Evolutionary conservation across 1,139 yeast species (phyloP), one percentile per base, ranked within the genome.

Genomic region (Diutina siamensis): DNA sequence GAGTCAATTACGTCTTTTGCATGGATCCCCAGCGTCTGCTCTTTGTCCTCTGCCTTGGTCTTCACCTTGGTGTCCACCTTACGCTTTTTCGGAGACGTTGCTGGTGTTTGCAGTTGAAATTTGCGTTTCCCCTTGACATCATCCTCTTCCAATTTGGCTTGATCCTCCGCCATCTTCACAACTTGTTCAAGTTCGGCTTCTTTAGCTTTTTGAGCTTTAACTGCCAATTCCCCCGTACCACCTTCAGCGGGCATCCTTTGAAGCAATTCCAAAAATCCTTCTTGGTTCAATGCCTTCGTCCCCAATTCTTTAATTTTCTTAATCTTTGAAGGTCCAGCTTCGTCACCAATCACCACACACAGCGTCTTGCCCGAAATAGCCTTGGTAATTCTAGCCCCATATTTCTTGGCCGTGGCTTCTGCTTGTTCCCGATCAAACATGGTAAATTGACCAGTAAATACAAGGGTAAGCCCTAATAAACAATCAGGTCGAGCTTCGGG

Each of bases 241-340:
- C 98, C 98, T 53, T 83, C 89, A 4, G 81, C 82, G 0, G 98
- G 98, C 95, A 89, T 85, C 12, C 78, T 74, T 15, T 70, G 58
- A 46, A 92, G 71, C 50, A 92, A 68, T 53, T 80, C 77, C 44
- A 85, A 64, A 55, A 94, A 88, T 0, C 98, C 98, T 4, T 76
- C 84, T 59, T 92, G 95, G 56, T 80, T 80, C 49, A 92, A 83
- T 22, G 94, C 86, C 60, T 89, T 89, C 46, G 86, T 76, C 10
- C 76, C 74, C 52, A 81, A 65, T 46, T 78, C 75, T 55, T 77
- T 81, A 55, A 94, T 89, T 57, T 83, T 86, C 53, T 79, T 78
- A 44, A 92, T 78, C 61, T 92, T 92, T 15, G 88, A 80, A 1
- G 98, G 97, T 0, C 99, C 99, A 1, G 98, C 98, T 53, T 89